Base-by-base conservation (phyloP, 768 basidiomycete genomes). In the Russula compacta region DNA sequence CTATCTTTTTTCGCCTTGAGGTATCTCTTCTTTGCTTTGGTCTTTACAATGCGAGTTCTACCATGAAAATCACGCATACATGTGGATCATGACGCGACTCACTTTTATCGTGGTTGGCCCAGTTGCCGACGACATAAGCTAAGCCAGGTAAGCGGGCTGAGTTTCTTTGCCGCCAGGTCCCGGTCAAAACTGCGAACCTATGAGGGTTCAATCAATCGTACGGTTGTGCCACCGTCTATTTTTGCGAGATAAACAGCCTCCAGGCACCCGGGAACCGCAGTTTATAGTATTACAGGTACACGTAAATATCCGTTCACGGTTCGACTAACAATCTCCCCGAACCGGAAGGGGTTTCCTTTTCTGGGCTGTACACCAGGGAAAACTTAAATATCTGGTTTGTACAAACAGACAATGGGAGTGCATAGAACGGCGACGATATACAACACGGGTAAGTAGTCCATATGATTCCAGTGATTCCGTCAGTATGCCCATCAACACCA, bases 1-100 rank as follows among this genome's bases (percentile, higher is more conserved):
- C 85, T 78, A 53, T 81, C 78, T 64, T 82, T 83, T 74, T 92
- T 92, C 53, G 82, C 82, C 69, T 81, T 84, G 46, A 90, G 75
- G 70, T 92, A 90, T 61, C 84, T 76, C 66, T 82, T 73, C 71
- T 90, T 88, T 1, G 87, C 85, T 59, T 80, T 85, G 1, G 89
- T 88, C 73, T 87, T 87, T 43, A 19, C 32, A 33, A 24, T 3
- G 12, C n/a, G 6, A 36, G 24, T 52, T 6, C 10, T 39, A 47
- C 9, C 14, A 33, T 56, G 35, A 61, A 36, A 21, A 53, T 14
- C 24, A 8, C 15, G 33, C 6, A 21, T 11, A 17, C 24, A 35
- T 8, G 29, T 36, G 9, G 21, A 49, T 38, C 19, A 38, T 24
- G 35, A 36, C 21, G 40, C 10, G 21, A 60, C 50, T 53, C 56